These are phyloP conservation scores for Colletotrichum noveboracense DNA, from an alignment of 2,329 filamentous ascomycete genomes.

Conservation along the genomic window DNA sequence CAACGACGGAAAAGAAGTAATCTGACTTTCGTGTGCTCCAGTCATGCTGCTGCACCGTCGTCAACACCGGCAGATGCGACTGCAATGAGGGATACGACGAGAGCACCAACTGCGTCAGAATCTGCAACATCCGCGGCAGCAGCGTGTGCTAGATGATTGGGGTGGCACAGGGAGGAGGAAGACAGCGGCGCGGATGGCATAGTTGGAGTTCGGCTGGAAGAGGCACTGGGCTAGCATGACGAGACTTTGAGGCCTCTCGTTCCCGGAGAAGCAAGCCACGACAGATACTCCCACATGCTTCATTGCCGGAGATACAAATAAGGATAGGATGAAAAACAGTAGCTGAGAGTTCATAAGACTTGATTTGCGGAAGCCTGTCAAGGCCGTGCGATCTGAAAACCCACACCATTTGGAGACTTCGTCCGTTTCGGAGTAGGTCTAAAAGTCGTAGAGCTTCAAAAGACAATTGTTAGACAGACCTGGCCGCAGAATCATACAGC, in stretches of 20 bases:
- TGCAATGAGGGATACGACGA: not conserved
- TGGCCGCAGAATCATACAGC: too few relatives aligned
- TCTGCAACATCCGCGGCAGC: not conserved
- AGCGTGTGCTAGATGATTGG: not conserved
- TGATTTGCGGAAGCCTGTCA: fast-evolving
- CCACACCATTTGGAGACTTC: too few relatives aligned
- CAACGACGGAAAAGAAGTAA: fast-evolving
- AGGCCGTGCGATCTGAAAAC: too few relatives aligned
- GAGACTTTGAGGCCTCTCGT: not conserved
- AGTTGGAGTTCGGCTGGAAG: not conserved
- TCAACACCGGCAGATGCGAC: not conserved
- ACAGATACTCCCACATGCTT: too few relatives aligned
- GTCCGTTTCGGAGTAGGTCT: too few relatives aligned
- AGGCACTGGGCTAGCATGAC: fast-evolving
- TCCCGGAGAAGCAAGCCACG: not conserved
- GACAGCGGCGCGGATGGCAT: fast-evolving
- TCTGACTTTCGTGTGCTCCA: not conserved
- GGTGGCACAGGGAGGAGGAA: fast-evolving
- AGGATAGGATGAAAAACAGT: too few relatives aligned
- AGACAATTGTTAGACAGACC: fast-evolving
- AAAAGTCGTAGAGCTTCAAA: too few relatives aligned
- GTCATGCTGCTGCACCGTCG: not conserved
- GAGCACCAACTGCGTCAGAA: not conserved
- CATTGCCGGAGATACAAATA: too few relatives aligned
- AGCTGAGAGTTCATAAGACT: too few relatives aligned